phyloP scores from a whole-genome alignment of 148 eudicot genomes.

The Spergularia bocconei region DNA sequence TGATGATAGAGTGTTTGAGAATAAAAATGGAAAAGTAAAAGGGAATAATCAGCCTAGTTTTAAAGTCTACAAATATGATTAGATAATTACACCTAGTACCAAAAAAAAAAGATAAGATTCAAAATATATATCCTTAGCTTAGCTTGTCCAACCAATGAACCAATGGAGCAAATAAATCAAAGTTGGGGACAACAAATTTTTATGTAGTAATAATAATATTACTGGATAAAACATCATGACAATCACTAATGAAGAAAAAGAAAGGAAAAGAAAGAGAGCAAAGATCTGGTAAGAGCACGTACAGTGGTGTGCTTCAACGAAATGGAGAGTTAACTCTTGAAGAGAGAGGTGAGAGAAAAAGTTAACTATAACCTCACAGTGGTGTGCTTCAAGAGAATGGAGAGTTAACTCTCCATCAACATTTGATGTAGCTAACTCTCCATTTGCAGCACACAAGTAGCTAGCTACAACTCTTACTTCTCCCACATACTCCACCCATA shows the following conservation, averaged over 20 bases:
- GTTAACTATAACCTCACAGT: too few relatives aligned
- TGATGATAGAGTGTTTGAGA: constrained; percentile 16
- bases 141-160: constrained; percentile 5
- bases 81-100: constrained; percentile 4
- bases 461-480: too few relatives aligned
- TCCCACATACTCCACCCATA: too few relatives aligned
- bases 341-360: too few relatives aligned
- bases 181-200: constrained; percentile 2
- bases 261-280: not conserved
- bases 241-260: not conserved
- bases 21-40: constrained; percentile 4
- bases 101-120: not conserved
- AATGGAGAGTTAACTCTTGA: too few relatives aligned
- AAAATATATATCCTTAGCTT: not conserved
- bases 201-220: not conserved
- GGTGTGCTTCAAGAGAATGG: too few relatives aligned
- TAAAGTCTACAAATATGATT: constrained; percentile 11
- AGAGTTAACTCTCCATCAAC: too few relatives aligned
- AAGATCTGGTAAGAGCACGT: constrained; percentile 3
- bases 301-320: too few relatives aligned
- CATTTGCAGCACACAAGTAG: too few relatives aligned
- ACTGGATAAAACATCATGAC: constrained; percentile 14
- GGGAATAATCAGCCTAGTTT: not conserved
- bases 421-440: too few relatives aligned
- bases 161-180: constrained; percentile 5